Base-by-base conservation (phyloP, 495 filamentous ascomycete genomes). In the Neurospora tetraspora region DNA sequence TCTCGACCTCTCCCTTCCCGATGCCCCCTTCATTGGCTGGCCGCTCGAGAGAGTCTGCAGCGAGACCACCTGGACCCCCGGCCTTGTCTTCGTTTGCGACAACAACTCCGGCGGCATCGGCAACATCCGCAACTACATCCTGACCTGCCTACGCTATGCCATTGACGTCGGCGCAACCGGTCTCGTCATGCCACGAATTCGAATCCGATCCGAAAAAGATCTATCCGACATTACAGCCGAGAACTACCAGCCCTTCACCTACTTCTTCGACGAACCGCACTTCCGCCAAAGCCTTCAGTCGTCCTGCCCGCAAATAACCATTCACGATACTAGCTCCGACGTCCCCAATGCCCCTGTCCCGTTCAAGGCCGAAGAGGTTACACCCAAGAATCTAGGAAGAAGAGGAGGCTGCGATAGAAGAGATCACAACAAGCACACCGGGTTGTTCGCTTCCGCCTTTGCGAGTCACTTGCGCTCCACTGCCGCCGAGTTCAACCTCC, bases 121-220 rank as follows among this genome's bases (percentile, higher is more conserved):
- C 42, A 87, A 87, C 74, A 86, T 87, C 61, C 80, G 85, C 61
- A 86, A 85, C 76, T 87, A 83, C 76, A 82, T 87, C 71, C 77
- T 87, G 31, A 85, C 82, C 6, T 87, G 85, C 73, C 14, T 86
- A 0, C 82, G 85, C 7, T 86, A 84, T 78, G 83, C 81, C 20
- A 80, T 87, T 59, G 85, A 85, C 38, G 84, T 83, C 18, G 85
- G 85, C 27, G 85, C 84, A 37, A 80, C 83, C 2, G 79, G 75
- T 2, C 70, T 87, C 31, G 79, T 85, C 11, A 73, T 86, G n/a
- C 85, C 85, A 10, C 78, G 77, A 39, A 83, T 86, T 72, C 73
- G 76, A n/a, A 70, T 77, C 1, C 80, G 83, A 38, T 77, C 79
- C 1, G 70, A 71, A 6, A 74, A 72, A 37, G 73, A 84, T 71